Evolutionary conservation across 75 land plant genomes (phyloP).

Genomic region (Selaginella moellendorffii): DNA sequence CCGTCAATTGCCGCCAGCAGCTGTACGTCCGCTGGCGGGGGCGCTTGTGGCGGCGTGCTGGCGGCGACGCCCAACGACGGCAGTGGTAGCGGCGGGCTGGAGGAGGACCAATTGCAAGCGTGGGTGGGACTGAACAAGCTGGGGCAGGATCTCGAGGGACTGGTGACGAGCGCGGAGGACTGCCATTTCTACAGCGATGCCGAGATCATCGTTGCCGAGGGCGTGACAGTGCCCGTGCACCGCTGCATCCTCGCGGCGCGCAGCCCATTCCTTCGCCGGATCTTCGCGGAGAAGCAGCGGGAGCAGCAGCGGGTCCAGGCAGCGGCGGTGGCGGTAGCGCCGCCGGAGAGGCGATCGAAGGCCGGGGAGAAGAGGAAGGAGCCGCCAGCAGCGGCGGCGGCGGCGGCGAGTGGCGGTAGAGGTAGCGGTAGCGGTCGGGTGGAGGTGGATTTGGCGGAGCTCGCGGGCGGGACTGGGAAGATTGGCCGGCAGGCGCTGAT

Average conservation of each 20-base stretch:
- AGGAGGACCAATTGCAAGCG: no score
- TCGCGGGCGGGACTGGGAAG: conserved; percentile 21
- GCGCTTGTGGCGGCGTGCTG: background rate
- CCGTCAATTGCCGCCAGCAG: background rate
- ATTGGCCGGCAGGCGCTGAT: conserved; percentile 55
- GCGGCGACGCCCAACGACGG: background rate
- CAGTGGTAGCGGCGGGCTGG: no score
- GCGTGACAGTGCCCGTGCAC: conserved; percentile 35
- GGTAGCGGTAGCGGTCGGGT: no score
- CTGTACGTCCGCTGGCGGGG: background rate
- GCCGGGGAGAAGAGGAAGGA: conserved; percentile 29
- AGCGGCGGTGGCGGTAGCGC: conserved; percentile 1
- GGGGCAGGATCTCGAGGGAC: conserved; percentile 37
- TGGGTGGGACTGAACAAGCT: conserved; percentile 28
- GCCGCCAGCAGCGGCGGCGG: background rate
- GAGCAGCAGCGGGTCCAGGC: conserved; percentile 3
- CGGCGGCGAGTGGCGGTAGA: no score
- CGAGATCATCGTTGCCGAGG: conserved; percentile 35
- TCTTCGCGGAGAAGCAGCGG: conserved; percentile 8
- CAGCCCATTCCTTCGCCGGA: conserved; percentile 37
- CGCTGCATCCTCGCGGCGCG: conserved; percentile 71
- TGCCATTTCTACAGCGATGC: conserved; percentile 39
- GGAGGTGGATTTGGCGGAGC: background rate
- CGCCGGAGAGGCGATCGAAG: conserved; percentile 15
- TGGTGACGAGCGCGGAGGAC: conserved; percentile 21